phyloP scores from a whole-genome alignment of 78 protist species.

The Monocercomonoides exilis region DNA sequence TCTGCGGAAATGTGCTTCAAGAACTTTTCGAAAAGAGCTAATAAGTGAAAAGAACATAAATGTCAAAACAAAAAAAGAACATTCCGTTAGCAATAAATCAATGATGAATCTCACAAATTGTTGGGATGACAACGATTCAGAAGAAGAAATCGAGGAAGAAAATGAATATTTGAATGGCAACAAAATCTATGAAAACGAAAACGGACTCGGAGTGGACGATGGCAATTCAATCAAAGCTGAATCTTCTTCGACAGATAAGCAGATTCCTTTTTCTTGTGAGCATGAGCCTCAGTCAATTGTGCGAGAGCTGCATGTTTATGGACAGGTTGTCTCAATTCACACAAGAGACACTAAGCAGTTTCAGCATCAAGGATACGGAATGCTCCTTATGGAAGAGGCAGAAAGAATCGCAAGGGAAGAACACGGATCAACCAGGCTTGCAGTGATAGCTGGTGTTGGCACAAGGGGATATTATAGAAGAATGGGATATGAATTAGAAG shows the following conservation, averaged over 20 bases:
- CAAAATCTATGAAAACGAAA: no score
- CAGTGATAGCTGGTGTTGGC: conserved; percentile 89
- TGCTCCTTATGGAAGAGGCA: conserved; percentile 84
- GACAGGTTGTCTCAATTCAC: conserved; percentile 69
- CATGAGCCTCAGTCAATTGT: conserved; percentile 58
- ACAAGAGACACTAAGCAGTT: conserved; percentile 54
- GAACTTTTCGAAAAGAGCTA: conserved; percentile 64
- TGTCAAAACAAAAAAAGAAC: no score
- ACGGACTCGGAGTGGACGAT: no score
- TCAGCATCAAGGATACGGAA: conserved; percentile 88
- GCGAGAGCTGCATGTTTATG: conserved; percentile 93
- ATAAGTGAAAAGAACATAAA: neutral
- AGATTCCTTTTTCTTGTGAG: no score
- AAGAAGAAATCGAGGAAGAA: neutral
- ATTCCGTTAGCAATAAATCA: no score
- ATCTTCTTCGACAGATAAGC: no score
- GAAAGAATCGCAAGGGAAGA: conserved; percentile 86
- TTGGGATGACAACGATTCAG: neutral
- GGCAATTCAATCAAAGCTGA: no score
- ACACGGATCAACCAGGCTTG: conserved; percentile 63
- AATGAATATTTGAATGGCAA: no score
- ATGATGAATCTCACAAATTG: no score
- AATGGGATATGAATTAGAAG: conserved; percentile 73
- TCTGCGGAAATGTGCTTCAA: conserved; percentile 59
- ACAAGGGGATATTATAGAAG: conserved; percentile 85